phyloP scores from a whole-genome alignment of 176 grass and related monocot genomes.

The Neostapfia colusana region DNA sequence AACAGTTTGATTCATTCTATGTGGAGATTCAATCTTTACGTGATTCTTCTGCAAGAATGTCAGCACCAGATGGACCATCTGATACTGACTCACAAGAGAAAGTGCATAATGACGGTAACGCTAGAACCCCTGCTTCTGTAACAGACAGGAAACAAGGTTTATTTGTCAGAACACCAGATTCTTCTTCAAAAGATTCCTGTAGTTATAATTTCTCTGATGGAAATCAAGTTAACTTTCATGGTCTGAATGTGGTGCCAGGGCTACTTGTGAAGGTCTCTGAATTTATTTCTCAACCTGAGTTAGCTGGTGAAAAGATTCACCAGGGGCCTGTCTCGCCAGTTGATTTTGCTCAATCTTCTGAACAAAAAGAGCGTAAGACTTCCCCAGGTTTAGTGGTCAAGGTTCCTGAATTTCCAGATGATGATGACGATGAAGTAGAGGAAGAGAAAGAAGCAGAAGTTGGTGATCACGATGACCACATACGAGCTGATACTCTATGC shows the following conservation, averaged over 20 bases:
- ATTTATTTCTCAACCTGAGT: conserved; percentile 36
- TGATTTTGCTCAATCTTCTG: conserved; percentile 34
- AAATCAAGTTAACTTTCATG: conserved; percentile 25
- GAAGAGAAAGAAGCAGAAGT: conserved; percentile 40
- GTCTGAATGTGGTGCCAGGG: conserved; percentile 28
- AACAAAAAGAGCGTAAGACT: conserved; percentile 40
- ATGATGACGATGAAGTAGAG: conserved; percentile 49
- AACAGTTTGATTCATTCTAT: conserved; percentile 52
- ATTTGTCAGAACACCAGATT: conserved; percentile 41
- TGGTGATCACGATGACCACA: conserved; percentile 38
- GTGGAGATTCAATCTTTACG: conserved; percentile 44
- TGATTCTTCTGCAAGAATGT: conserved; percentile 36
- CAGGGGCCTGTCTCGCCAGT: background rate
- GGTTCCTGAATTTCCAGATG: conserved; percentile 58
- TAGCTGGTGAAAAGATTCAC: conserved; percentile 28
- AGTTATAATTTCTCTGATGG: conserved; percentile 22
- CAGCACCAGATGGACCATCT: conserved; percentile 30
- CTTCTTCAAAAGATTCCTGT: conserved; percentile 45
- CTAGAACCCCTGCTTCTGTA: conserved; percentile 32
- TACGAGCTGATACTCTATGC: conserved; percentile 30
- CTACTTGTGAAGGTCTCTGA: conserved; percentile 46
- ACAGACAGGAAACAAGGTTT: conserved; percentile 43
- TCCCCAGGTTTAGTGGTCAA: conserved; percentile 54
- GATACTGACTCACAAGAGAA: conserved; percentile 36
- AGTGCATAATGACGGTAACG: conserved; percentile 29